phyloP scores from a whole-genome alignment of 176 grass and related monocot genomes.

The Secale cereale region DNA sequence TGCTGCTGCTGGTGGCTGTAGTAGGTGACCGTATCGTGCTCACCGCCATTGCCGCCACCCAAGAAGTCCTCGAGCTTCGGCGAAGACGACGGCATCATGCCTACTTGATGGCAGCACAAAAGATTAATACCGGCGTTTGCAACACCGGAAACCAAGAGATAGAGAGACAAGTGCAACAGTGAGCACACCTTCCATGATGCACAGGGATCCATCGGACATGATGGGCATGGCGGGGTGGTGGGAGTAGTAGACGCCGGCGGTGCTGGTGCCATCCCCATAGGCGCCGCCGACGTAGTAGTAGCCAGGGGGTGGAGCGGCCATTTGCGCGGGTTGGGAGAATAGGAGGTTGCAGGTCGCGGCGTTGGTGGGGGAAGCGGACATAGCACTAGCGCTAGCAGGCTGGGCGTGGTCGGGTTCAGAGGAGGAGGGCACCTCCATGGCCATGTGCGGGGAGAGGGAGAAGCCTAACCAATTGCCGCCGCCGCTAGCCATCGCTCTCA shows the following conservation, averaged over 20 bases:
- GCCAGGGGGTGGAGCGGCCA: slow-evolving; percentile 31
- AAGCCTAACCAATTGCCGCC: slow-evolving; percentile 80
- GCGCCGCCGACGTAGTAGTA: slow-evolving; percentile 61
- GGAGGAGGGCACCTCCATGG: slow-evolving; percentile 48
- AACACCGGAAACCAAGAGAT: background rate
- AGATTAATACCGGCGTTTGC: background rate
- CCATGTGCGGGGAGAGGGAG: slow-evolving; percentile 75
- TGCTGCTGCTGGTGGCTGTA: slow-evolving; percentile 60
- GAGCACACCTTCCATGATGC: slow-evolving; percentile 78
- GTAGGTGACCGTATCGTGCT: slow-evolving; percentile 40
- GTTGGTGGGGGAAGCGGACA: slow-evolving; percentile 23
- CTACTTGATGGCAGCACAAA: slow-evolving; percentile 28
- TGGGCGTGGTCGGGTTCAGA: slow-evolving; percentile 31
- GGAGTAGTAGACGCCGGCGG: slow-evolving; percentile 60
- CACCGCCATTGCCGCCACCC: slow-evolving; percentile 50
- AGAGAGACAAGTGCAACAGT: background rate
- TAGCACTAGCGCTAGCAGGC: slow-evolving; percentile 7
- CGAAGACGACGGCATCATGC: slow-evolving; percentile 64
- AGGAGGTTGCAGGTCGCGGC: slow-evolving; percentile 52
- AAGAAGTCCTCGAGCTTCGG: slow-evolving; percentile 99
- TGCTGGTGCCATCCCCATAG: slow-evolving; percentile 52
- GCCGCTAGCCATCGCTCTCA: slow-evolving; percentile 53
- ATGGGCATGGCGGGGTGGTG: slow-evolving; percentile 57
- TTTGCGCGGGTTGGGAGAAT: slow-evolving; percentile 41
- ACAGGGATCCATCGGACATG: slow-evolving; percentile 82